Conservation (phyloP, 768 basidiomycete genomes). For the Neoboletus magnificus region DNA sequence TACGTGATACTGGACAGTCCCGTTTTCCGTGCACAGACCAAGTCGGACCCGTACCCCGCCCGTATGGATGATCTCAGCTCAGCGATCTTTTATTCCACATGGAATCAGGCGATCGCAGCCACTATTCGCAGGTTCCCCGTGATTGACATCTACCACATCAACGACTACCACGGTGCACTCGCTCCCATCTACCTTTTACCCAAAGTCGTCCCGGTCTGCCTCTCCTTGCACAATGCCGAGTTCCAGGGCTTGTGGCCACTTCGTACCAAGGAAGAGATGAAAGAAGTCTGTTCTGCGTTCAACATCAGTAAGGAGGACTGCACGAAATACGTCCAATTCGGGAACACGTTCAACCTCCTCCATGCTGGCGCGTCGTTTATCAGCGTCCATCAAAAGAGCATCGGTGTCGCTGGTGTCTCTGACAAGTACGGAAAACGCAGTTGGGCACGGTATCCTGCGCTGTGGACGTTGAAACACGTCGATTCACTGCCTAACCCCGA, state of each 20-base stretch:
- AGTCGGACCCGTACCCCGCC: conserved; percentile 92
- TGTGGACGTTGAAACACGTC: conserved; percentile 95
- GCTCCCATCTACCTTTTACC: conserved; percentile 90
- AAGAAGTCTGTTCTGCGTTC: conserved; percentile 96
- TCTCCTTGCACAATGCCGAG: conserved; percentile 95
- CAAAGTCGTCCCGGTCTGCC: conserved; percentile 83
- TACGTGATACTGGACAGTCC: conserved; percentile 93
- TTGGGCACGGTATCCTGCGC: conserved; percentile 94
- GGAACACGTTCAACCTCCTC: conserved; percentile 94
- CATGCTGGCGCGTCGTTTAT: conserved; percentile 93
- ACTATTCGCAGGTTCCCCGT: conserved; percentile 83
- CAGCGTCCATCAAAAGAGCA: conserved; percentile 86
- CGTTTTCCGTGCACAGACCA: conserved; percentile 95
- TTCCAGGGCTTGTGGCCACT: conserved; percentile 97
- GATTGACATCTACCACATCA: conserved; percentile 93
- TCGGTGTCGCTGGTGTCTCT: conserved; percentile 95
- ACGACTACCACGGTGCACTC: conserved; percentile 93
- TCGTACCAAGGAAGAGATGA: conserved; percentile 97
- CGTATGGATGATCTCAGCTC: conserved; percentile 97
- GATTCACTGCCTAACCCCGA: conserved; percentile 95
- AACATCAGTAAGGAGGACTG: conserved; percentile 96
- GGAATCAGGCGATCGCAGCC: conserved; percentile 95
- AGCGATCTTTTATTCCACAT: conserved; percentile 96
- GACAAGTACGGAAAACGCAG: conserved; percentile 97
- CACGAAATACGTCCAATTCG: conserved; percentile 96